Evolutionary conservation across 495 filamentous ascomycete genomes (phyloP), one percentile per base, ranked within the genome.

Genomic region (Neurospora sp.): DNA sequence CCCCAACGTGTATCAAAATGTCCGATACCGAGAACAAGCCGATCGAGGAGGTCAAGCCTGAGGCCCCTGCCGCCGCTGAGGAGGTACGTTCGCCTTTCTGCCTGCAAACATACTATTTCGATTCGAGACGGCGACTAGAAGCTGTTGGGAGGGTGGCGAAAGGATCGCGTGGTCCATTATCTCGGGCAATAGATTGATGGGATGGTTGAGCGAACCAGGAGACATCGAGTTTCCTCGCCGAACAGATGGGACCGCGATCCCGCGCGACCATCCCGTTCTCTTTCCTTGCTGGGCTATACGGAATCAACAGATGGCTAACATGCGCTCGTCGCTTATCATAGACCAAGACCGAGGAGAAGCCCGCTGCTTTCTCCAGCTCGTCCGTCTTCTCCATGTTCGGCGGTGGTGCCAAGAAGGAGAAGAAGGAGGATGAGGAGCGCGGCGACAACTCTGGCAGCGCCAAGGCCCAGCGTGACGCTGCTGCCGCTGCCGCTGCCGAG

Each of bases 301-400:
- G 53, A 61, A 14, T 1, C 53, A 61, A 42, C 68, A 39, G 37
- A 44, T 20, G 22, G 22, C 70, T 71, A 53, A 71, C 35, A 37
- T 37, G 35, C 35, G 35, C 35, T 37, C 35, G 35, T 37, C 35
- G 35, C 6, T 37, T 37, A 37, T 37, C 0, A 61, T 18, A 61
- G 53, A 61, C 27, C 27, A 61, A 35, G 53, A 8, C 73, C 73
- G 74, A 76, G 18, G 71, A 72, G 8, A 74, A 79, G 72, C 74
- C 78, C 71, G 78, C 83, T 71, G 77, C 83, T 42, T 61, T 61
- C 53, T 83, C 85, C 69, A 78, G 80, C 3, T 82, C 83, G 8
- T 82, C 83, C 14, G 90, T 99, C 70, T 99, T 97, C 86, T 92
- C 91, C 80, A 99, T 99, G 96, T 99, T 99, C 81, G 96, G 96